Base-by-base conservation (phyloP, 495 filamentous ascomycete genomes). In the Penicillium antarcticum region DNA sequence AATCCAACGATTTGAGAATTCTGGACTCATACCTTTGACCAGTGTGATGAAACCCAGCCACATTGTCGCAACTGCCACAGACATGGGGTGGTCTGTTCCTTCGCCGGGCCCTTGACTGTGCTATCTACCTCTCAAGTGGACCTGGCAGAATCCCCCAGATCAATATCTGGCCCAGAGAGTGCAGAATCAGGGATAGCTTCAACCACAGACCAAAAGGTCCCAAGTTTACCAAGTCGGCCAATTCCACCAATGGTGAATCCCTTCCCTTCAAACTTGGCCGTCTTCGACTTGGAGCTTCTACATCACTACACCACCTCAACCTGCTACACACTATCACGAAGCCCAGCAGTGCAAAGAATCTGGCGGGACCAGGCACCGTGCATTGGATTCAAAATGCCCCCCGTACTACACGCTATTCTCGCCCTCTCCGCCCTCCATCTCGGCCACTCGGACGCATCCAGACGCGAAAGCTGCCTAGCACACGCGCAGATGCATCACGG, bases 401-500 rank as follows among this genome's bases (percentile, higher is more conserved):
- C 59, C 42, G 54, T 69, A n/a, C 60, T 73, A 35, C 64, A 58
- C 29, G 63, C 59, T 7, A 52, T 74, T 13, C 53, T 74, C 8
- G 70, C 71, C 4, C 51, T 70, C 13, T 60, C 71, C 2, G 68
- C 71, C 13, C 56, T 72, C 3, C 70, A 74, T 51, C 60, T 77
- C 10, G 59, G 66, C 10, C 47, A 52, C 45, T 44, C 65, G 5
- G 55, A 42, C 47, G 71, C 45, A 33, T 43, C 34, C 37, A 59
- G 33, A 33, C 56, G 34, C 26, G 42, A 34, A 13, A 32, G 24
- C 12, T 70, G 63, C 26, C 13, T 63, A 0, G 41, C 52, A 8
- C 52, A 67, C 46, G 72, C 70, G 3, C 48, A 62, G 12, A 58
- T 53, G 14, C 73, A 75, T 19, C 63, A 76, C 48, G 61, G 65